Evolutionary conservation across 1,284 basidiomycete genomes (phyloP).

Genomic region (Ganoderma boninense): DNA sequence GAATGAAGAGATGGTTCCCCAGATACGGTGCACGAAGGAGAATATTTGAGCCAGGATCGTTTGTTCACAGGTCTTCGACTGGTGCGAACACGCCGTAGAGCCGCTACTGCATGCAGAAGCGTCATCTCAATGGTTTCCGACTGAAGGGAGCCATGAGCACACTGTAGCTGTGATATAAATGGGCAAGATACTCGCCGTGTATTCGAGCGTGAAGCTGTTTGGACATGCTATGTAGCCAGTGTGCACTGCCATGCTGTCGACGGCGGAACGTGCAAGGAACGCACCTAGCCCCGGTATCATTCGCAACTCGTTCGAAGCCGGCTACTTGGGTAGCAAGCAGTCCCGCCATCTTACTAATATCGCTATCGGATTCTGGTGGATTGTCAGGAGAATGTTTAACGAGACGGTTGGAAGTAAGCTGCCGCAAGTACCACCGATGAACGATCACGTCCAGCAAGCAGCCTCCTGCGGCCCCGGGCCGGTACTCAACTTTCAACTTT

Average conservation of each 20-base stretch:
- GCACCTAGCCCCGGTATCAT: not conserved
- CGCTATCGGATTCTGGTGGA: not conserved
- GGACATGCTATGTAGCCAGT: not conserved
- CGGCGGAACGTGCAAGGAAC: not conserved
- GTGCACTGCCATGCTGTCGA: too few relatives aligned
- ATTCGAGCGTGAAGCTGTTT: not conserved
- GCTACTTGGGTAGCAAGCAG: not conserved
- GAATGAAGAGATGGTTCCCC: not conserved
- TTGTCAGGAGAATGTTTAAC: not conserved
- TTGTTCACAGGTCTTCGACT: not conserved
- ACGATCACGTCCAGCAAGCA: too few relatives aligned
- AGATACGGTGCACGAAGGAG: not conserved
- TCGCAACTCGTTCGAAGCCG: not conserved
- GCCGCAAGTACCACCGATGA: not conserved
- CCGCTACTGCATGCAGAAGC: not conserved
- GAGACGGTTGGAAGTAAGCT: not conserved
- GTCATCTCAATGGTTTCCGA: not conserved
- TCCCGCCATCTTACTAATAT: not conserved
- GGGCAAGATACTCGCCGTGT: not conserved
- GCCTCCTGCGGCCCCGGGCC: too few relatives aligned
- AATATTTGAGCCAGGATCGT: not conserved
- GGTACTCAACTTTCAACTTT: too few relatives aligned
- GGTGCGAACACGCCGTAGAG: not conserved
- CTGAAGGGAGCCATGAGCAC: not conserved
- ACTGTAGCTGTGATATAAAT: not conserved